A percentile compares a stretch with the other conserved stretches of the same genome.
Evolutionary conservation across 805 yeast genomes (phyloP).

Genomic region (Metschnikowia henanensis): DNA sequence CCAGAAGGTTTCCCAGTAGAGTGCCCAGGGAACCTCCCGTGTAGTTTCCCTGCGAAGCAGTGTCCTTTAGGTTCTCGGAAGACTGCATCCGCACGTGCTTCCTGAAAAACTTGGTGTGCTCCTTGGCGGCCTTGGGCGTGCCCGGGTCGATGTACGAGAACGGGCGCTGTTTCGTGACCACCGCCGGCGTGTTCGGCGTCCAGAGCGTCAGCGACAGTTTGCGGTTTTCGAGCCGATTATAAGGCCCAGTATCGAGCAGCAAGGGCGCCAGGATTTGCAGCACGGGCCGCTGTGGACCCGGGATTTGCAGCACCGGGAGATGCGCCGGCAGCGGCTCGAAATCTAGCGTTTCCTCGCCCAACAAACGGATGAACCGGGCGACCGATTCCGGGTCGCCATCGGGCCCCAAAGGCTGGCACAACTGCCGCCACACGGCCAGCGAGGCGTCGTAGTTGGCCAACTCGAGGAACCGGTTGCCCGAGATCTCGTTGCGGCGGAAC

Average conservation of each 20-base stretch:
- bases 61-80: neutral
- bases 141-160: conserved; percentile 39
- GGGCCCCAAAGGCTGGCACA: conserved; percentile 31
- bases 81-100: conserved; percentile 59
- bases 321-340: conserved; percentile 15
- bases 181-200: conserved; percentile 23
- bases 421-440: conserved; percentile 47
- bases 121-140: conserved; percentile 21
- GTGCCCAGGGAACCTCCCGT: too few relatives aligned
- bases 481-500: conserved; percentile 55
- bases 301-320: neutral
- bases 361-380: conserved; percentile 54
- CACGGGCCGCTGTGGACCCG: too few relatives aligned
- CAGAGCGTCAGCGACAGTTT: conserved; percentile 33
- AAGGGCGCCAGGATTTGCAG: conserved; percentile 10
- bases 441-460: conserved; percentile 62
- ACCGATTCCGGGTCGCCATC: conserved; percentile 52
- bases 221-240: conserved; percentile 28
- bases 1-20: too few relatives aligned
- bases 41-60: too few relatives aligned
- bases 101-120: conserved; percentile 52
- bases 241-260: conserved; percentile 3
- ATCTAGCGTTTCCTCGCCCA: conserved; percentile 23
- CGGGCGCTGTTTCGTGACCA: conserved; percentile 33
- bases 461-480: conserved; percentile 63